Evolutionary conservation across 257 asterid species (phyloP), one percentile per base, ranked within the genome.

Genomic region (Ophiorrhiza pumila): DNA sequence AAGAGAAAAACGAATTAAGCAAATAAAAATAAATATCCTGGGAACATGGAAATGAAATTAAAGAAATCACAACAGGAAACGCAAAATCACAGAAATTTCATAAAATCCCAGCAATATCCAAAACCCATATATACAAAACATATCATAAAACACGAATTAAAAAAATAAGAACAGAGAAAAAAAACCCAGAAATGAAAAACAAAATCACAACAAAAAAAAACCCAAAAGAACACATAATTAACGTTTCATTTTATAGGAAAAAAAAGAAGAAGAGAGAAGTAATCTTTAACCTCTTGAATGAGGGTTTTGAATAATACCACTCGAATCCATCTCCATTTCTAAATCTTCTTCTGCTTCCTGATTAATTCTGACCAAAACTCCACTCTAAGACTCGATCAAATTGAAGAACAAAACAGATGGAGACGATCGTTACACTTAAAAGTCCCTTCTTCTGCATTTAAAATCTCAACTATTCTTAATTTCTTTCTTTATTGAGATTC

Each of bases 381-480:
- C 89, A n/a, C 95, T 65, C 87, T 93, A 67, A 90, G 68, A 80
- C 90, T 90, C 1, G 89, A 63, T 83, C 86, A 86, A 60, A 91
- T 75, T 52, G 94, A 85, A 14, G 93, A 86, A 8, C 89, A 69
- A 73, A 91, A 82, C 81, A 81, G 81, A 49, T 79, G 91, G 86
- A 91, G 91, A 85, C 93, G 91, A 79, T 93, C 87, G 75, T 84
- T 83, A 58, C 77, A n/a, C n/a, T n/a, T n/a, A n/a, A n/a, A 84
- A 82, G 86, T 76, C 90, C 79, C 91, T 77, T 85, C 89, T 80
- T 76, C 84, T 76, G 68, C 66, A 68, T 76, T 78, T 66, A 76
- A 82, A 69, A 87, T 82, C 88, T 91, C 97, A 96, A 91, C 97
- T 23, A 56, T n/a, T n/a, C n/a, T n/a, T n/a, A n/a, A n/a, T n/a